Evolutionary conservation across 805 yeast genomes (phyloP).

Genomic region (Scheffersomyces ergatensis): DNA sequence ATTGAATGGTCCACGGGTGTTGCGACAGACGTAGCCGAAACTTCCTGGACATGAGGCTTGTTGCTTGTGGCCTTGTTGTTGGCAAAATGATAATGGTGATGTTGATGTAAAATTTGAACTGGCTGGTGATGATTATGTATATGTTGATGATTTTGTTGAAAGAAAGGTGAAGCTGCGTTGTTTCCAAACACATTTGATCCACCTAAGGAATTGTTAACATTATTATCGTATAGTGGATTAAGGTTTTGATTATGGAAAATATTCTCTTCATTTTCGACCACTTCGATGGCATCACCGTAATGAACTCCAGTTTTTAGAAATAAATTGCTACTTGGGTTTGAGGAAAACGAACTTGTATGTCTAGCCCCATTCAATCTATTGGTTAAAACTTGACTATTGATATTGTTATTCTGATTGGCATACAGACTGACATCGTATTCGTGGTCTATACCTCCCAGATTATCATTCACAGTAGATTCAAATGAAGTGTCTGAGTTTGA

Average conservation of each 20-base stretch:
- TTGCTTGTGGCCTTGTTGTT: too few relatives aligned
- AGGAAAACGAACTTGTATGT: conserved; percentile 9
- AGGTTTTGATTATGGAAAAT: conserved; percentile 13
- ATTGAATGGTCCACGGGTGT: neutral
- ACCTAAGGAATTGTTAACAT: neutral
- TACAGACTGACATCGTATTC: conserved; percentile 23
- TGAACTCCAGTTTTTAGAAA: conserved; percentile 7
- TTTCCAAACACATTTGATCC: neutral
- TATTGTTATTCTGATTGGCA: too few relatives aligned
- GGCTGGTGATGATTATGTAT: conserved; percentile 6
- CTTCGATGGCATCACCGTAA: conserved; percentile 7
- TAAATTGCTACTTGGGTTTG: conserved; percentile 12
- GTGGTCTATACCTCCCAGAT: conserved; percentile 13
- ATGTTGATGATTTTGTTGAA: neutral
- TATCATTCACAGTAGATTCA: neutral
- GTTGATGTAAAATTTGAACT: conserved; percentile 16
- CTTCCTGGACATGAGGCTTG: too few relatives aligned
- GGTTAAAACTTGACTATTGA: too few relatives aligned
- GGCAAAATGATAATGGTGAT: conserved; percentile 40
- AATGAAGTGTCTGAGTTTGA: neutral
- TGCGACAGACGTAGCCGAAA: neutral
- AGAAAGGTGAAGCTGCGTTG: neutral
- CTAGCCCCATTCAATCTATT: too few relatives aligned
- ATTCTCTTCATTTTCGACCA: conserved; percentile 9
- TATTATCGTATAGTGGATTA: conserved; percentile 11